A percentile compares a stretch with the other conserved stretches of the same genome.
phyloP scores from a whole-genome alignment of 257 asterid genomes.

The Nicotiana noctiflora region DNA sequence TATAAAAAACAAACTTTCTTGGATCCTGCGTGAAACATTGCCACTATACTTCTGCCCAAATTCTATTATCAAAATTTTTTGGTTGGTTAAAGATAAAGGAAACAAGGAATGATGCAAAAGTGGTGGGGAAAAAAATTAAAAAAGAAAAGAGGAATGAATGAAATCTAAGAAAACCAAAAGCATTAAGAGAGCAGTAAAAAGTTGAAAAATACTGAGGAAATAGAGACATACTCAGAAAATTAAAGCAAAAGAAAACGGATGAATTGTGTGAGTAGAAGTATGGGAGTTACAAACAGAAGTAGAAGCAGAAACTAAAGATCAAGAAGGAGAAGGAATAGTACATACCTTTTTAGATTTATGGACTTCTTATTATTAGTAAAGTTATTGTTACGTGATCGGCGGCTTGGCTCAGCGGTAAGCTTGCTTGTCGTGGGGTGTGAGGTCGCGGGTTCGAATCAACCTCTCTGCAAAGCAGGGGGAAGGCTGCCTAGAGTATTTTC shows the following conservation, averaged over 20 bases:
- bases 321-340: not conserved
- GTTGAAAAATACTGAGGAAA: not conserved
- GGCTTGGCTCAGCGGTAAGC: too few relatives aligned
- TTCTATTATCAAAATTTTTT: constrained; percentile 19
- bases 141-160: constrained; percentile 29
- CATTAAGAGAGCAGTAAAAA: constrained; percentile 16
- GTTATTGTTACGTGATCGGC: too few relatives aligned
- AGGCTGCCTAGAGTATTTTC: too few relatives aligned
- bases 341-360: not conserved
- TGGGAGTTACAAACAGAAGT: constrained; percentile 8
- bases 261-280: constrained; percentile 9
- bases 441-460: too few relatives aligned
- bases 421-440: too few relatives aligned
- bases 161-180: constrained; percentile 31
- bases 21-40: constrained; percentile 56
- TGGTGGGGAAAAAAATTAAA: constrained; percentile 18
- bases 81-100: constrained; percentile 54
- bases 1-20: constrained; percentile 32
- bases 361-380: not conserved
- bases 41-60: constrained; percentile 6
- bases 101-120: constrained; percentile 68
- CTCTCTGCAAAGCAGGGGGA: too few relatives aligned
- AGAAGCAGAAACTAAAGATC: not conserved
- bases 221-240: not conserved
- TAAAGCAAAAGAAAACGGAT: constrained; percentile 5